phyloP scores from a whole-genome alignment of 2,329 filamentous ascomycete genomes.

The Pezicula neosporulosa region DNA sequence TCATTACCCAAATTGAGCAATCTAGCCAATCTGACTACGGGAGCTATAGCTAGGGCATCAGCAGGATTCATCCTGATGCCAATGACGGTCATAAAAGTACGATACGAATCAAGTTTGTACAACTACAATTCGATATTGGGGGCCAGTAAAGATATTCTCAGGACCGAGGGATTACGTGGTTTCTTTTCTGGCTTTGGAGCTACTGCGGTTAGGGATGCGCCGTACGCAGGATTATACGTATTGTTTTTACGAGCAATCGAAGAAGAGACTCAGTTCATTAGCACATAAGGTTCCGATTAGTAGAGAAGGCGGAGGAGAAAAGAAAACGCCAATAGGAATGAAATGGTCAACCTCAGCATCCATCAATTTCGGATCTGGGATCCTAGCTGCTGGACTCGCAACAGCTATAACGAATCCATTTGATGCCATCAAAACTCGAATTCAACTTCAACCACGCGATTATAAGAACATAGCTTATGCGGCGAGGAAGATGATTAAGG shows the following conservation, averaged over 20 bases:
- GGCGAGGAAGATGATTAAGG: constrained; percentile 69
- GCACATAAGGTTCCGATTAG: constrained; percentile 19
- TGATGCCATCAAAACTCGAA: constrained; percentile 90
- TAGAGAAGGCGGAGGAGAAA: constrained; percentile 14
- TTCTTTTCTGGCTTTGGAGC: constrained; percentile 95
- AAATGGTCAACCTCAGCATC: constrained; percentile 46
- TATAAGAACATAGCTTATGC: constrained; percentile 85
- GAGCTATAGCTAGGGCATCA: constrained; percentile 77
- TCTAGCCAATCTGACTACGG: constrained; percentile 79
- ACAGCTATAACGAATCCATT: constrained; percentile 94
- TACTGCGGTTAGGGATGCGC: constrained; percentile 90
- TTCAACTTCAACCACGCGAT: constrained; percentile 80
- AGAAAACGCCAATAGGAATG: constrained; percentile 13
- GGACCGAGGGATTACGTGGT: constrained; percentile 70
- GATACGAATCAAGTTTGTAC: constrained; percentile 88
- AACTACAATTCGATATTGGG: constrained; percentile 72
- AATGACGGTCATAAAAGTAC: constrained; percentile 92
- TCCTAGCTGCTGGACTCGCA: constrained; percentile 75
- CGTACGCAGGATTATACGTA: constrained; percentile 93
- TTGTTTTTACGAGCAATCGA: constrained; percentile 89
- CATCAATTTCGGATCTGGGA: constrained; percentile 84
- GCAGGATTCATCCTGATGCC: constrained; percentile 94
- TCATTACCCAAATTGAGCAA: constrained; percentile 80
- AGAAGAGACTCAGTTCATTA: constrained; percentile 50
- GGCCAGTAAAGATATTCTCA: constrained; percentile 72